Evolutionary conservation across 1,284 basidiomycete genomes (phyloP), one percentile per base, ranked within the genome.

Genomic region (Sutorius eximius): DNA sequence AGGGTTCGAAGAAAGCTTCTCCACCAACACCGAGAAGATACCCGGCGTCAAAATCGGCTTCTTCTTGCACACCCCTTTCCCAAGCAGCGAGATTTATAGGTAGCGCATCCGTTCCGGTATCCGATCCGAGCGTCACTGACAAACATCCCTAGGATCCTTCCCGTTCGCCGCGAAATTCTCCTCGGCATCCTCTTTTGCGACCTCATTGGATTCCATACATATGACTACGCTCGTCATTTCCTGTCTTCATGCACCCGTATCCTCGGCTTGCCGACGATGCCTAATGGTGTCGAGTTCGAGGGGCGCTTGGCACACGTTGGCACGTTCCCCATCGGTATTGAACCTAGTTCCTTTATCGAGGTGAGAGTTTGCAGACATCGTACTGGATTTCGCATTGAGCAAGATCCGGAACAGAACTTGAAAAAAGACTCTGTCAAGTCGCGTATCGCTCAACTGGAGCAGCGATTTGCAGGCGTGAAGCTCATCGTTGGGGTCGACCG

Each of bases 191-290:
- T 99, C 15, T 94, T 96, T 71, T 98, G 93, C 68, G 97, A 99
- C 70, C 82, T 99, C 59, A 93, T 98, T 63, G 95, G 95, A 47
- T 99, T 99, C 83, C 96, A 99, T 77, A 99, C 97, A 2, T 99
- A 98, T 73, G 97, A 99, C 75, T 99, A 99, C 69, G 96, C 96
- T 1, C 93, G 97, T 27, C 96, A 99, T 74, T 99, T 99, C 82
- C 80, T 99, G 40, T 98, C 95, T 2, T 96, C 95, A 34, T 98
- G 96, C 74, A 98, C 96, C 2, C 91, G 97, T 46, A 96, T 99
- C 61, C 86, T 99, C 22, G 91, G 90, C 30, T 78, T 98, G n/a
- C 89, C 94, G 5, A 98, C 96, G 1, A 95, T 98, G 88, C 96
- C 96, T 6, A 99, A 99, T 71, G 95, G 96, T 50, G 91, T 98